These are phyloP conservation scores for Yarrowia yakushimensis DNA, from an alignment of 805 yeast species.

Conservation along the genomic window DNA sequence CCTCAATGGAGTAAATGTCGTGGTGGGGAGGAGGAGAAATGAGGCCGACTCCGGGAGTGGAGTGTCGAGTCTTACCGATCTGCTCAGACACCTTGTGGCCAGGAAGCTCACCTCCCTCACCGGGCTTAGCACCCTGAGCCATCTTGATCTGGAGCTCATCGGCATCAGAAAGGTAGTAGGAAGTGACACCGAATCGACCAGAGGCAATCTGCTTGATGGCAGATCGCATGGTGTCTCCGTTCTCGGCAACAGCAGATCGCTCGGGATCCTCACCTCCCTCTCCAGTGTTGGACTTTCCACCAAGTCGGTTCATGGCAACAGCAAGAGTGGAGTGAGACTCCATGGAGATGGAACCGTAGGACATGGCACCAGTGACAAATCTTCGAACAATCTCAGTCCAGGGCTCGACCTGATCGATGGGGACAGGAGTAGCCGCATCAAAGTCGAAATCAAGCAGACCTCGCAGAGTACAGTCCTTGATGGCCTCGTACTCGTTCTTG, in stretches of 20 bases:
- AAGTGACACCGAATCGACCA: constrained; percentile 97
- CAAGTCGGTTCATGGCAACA: constrained; percentile 96
- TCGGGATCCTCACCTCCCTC: constrained; percentile 99
- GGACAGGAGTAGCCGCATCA: constrained; percentile 67
- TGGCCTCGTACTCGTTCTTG: constrained; percentile 86
- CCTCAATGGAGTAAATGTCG: constrained; percentile 97
- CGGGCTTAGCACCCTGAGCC: constrained; percentile 99
- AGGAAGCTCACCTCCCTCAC: constrained; percentile 99
- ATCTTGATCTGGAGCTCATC: constrained; percentile 96
- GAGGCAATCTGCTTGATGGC: constrained; percentile 97
- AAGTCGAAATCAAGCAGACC: constrained; percentile 91
- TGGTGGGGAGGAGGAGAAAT: constrained; percentile 99
- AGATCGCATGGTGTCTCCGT: constrained; percentile 98
- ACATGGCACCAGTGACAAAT: constrained; percentile 99
- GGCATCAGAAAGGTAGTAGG: constrained; percentile 89
- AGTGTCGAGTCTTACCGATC: constrained; percentile 93
- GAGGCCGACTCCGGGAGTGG: constrained; percentile 94
- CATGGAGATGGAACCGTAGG: constrained; percentile 97
- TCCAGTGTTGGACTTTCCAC: constrained; percentile 97
- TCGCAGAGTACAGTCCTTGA: constrained; percentile 87
- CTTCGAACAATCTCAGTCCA: constrained; percentile 99
- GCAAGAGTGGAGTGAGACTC: constrained; percentile 97
- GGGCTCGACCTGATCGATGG: constrained; percentile 97
- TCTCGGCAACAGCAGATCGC: constrained; percentile 69
- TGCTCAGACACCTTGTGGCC: constrained; percentile 84